Evolutionary conservation across 179 eudicot genomes (phyloP).

Genomic region (Camellia oleifera): DNA sequence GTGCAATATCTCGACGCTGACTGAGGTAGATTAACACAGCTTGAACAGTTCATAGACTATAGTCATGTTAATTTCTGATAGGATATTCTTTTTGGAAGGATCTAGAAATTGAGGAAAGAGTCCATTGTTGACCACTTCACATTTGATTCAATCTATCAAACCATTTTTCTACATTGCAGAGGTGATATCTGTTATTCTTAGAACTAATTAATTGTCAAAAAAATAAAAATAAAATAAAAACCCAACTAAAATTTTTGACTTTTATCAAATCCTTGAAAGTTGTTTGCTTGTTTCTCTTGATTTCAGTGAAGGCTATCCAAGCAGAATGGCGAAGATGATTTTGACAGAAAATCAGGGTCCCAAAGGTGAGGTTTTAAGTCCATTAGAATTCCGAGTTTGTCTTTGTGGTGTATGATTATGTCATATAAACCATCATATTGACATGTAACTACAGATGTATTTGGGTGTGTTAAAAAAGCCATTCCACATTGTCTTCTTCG

Average conservation of each 20-base stretch:
- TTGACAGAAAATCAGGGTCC: too few species aligned
- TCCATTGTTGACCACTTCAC: background rate
- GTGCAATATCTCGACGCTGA: background rate
- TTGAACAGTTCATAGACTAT: background rate
- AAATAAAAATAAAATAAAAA: too few species aligned
- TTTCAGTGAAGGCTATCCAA: constrained; percentile 39
- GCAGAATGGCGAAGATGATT: constrained; percentile 52
- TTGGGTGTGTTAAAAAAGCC: constrained; percentile 3
- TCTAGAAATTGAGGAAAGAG: background rate
- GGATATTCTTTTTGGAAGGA: background rate
- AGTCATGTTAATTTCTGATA: background rate
- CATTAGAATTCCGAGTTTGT: too few species aligned
- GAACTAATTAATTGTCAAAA: background rate
- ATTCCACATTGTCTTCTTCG: background rate
- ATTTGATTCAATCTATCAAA: background rate
- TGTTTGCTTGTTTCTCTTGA: background rate
- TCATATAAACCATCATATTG: background rate
- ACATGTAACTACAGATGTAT: constrained; percentile 4
- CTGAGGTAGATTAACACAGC: background rate
- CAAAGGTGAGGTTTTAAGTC: background rate
- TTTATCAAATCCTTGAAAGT: background rate
- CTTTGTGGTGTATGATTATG: background rate
- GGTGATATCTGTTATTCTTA: background rate
- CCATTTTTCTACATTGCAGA: background rate
- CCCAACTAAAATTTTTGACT: background rate